Percentiles rank a stretch among this genome's conserved stretches.
Evolutionary conservation across 2,329 filamentous ascomycete species (phyloP).

Genomic region (Stemphylium lycopersici): DNA sequence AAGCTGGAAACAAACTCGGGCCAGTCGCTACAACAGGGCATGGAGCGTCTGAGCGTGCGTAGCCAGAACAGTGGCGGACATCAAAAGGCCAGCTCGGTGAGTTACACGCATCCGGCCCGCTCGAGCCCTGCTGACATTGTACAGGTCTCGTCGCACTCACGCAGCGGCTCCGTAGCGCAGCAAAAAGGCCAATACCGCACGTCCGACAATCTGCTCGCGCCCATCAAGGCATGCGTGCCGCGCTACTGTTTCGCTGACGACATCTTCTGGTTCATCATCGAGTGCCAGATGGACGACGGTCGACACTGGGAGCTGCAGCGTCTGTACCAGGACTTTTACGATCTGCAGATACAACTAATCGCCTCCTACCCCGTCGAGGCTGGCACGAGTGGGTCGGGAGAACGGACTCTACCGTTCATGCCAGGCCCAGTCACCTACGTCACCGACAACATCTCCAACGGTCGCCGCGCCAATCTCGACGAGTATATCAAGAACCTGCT

Average conservation of each 20-base stretch:
- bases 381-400: slow-evolving; percentile 75
- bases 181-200: slow-evolving; percentile 47
- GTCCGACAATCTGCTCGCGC: slow-evolving; percentile 66
- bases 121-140: slow-evolving; percentile 16
- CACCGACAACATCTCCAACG: slow-evolving; percentile 96
- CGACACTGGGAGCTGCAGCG: slow-evolving; percentile 90
- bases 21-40: slow-evolving; percentile 61
- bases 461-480: slow-evolving; percentile 88
- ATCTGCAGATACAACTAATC: slow-evolving; percentile 94
- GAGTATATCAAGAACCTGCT: slow-evolving; percentile 94
- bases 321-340: slow-evolving; percentile 98
- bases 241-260: slow-evolving; percentile 95
- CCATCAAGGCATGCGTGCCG: slow-evolving; percentile 83
- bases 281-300: slow-evolving; percentile 87
- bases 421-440: slow-evolving; percentile 97
- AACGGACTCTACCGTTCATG: slow-evolving; percentile 93
- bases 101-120: slow-evolving; percentile 15
- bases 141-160: slow-evolving; percentile 39
- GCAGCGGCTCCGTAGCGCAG: slow-evolving; percentile 46
- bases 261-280: slow-evolving; percentile 98
- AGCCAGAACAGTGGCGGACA: slow-evolving; percentile 39
- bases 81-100: slow-evolving; percentile 39
- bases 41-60: slow-evolving; percentile 78
- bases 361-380: slow-evolving; percentile 92
- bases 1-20: slow-evolving; percentile 71